phyloP scores from a whole-genome alignment of 2,329 filamentous ascomycete species.

The Penicillium sp. region DNA sequence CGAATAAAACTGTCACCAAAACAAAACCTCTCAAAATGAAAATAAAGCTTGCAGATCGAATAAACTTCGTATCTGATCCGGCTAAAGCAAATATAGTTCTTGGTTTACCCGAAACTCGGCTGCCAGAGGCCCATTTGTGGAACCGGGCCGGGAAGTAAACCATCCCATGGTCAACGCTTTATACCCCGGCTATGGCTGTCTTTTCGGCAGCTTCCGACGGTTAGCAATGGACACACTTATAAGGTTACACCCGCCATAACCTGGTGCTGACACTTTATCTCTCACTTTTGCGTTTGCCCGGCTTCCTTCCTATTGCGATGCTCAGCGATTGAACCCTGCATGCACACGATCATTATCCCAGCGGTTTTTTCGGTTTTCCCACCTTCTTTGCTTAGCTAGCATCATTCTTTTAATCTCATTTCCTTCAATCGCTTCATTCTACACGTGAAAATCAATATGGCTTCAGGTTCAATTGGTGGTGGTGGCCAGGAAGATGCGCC shows the following conservation, averaged over 20 bases:
- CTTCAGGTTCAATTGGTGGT: background rate
- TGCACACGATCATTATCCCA: background rate
- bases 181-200: slow-evolving; percentile 20
- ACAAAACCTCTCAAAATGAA: background rate
- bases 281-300: background rate
- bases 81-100: background rate
- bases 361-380: background rate
- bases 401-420: background rate
- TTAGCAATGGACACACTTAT: background rate
- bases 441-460: background rate
- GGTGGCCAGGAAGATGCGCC: background rate
- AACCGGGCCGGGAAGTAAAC: slow-evolving; percentile 26
- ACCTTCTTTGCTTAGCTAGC: background rate
- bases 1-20: background rate
- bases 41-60: background rate
- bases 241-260: background rate
- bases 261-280: background rate
- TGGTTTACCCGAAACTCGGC: background rate
- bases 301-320: background rate
- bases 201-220: slow-evolving; percentile 19
- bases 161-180: slow-evolving; percentile 19
- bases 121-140: slow-evolving; percentile 2
- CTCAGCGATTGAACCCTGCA: background rate
- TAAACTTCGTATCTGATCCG: background rate
- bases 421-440: background rate